Percentiles rank a stretch among this genome's conserved stretches.
These are phyloP conservation scores for Alliaria petiolata DNA, from an alignment of 345 rosid genomes.

Conservation along the genomic window DNA sequence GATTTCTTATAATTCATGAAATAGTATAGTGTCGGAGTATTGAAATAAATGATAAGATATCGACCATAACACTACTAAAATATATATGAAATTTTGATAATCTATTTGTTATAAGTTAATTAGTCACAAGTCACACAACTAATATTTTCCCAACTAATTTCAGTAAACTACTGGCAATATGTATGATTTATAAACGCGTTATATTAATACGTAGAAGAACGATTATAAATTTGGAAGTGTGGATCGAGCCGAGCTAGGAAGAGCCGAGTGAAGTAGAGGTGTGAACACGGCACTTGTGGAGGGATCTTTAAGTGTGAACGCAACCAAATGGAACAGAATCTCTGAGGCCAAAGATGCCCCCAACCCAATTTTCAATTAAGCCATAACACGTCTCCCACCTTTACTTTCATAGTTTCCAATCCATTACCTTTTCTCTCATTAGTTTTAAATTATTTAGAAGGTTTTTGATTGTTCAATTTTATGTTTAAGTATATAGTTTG, in stretches of 20 bases:
- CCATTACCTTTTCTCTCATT: not conserved
- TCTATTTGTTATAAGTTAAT: not conserved
- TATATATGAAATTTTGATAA: not conserved
- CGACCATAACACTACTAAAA: not conserved
- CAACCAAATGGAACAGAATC: slow-evolving; percentile 31
- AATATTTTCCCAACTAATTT: not conserved
- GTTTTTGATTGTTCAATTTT: not conserved
- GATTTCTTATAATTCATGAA: too few species aligned
- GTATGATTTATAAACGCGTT: not conserved
- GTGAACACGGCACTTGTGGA: slow-evolving; percentile 19
- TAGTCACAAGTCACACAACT: not conserved
- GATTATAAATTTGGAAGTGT: not conserved
- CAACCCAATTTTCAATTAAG: not conserved
- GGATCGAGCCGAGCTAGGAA: slow-evolving; percentile 27
- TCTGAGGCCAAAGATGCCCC: slow-evolving; percentile 26
- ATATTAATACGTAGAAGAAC: too few species aligned
- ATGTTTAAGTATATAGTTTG: not conserved
- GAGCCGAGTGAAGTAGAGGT: slow-evolving; percentile 21
- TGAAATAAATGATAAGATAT: too few species aligned
- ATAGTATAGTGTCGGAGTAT: too few species aligned
- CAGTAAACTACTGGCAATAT: not conserved
- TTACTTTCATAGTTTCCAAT: not conserved
- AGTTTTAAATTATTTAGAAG: not conserved
- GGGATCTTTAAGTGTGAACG: slow-evolving; percentile 33
- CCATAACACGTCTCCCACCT: slow-evolving; percentile 26